These are phyloP conservation scores for Colletotrichum sp. DNA, from an alignment of 2,329 filamentous ascomycete species.

Conservation along the genomic window DNA sequence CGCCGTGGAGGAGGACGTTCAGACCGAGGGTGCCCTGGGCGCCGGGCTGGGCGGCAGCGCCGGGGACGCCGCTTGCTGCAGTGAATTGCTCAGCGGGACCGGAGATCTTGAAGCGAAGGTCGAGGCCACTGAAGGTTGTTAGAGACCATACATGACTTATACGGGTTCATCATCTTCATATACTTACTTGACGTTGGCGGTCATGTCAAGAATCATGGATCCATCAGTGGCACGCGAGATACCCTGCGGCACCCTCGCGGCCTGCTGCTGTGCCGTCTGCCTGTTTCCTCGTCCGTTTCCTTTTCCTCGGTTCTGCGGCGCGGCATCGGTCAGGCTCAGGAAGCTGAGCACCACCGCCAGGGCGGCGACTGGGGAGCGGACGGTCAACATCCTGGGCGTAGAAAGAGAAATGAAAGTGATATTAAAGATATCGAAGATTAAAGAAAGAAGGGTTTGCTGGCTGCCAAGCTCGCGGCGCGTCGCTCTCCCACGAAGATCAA, in stretches of 20 bases:
- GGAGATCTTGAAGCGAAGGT: slow-evolving; percentile 61
- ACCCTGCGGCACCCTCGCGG: slow-evolving; percentile 35
- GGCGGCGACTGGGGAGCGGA: slow-evolving; percentile 15
- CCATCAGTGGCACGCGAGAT: slow-evolving; percentile 55
- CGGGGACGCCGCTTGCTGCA: slow-evolving; percentile 48
- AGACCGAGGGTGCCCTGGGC: slow-evolving; percentile 47
- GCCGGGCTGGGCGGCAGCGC: slow-evolving; percentile 24
- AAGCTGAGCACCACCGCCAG: slow-evolving; percentile 18
- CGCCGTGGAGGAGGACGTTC: slow-evolving; percentile 65
- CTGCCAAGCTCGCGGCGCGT: slow-evolving; percentile 19
- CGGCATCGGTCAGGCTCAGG: slow-evolving; percentile 10
- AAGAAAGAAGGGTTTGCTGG: background rate
- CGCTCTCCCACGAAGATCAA: slow-evolving; percentile 6
- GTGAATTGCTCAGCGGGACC: slow-evolving; percentile 61
- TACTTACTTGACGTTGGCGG: slow-evolving; percentile 56
- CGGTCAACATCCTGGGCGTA: slow-evolving; percentile 20
- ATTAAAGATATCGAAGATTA: background rate
- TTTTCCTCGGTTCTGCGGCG: slow-evolving; percentile 19
- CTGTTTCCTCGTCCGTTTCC: slow-evolving; percentile 6
- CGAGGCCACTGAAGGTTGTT: slow-evolving; percentile 45
- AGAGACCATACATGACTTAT: background rate
- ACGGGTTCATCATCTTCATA: background rate
- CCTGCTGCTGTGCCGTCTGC: slow-evolving; percentile 32
- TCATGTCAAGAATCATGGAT: slow-evolving; percentile 60
- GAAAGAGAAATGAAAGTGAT: background rate